A percentile compares a stretch with the other conserved stretches of the same genome.
Conservation (phyloP, 768 basidiomycete genomes). For the Cyclocybe aegerita region DNA sequence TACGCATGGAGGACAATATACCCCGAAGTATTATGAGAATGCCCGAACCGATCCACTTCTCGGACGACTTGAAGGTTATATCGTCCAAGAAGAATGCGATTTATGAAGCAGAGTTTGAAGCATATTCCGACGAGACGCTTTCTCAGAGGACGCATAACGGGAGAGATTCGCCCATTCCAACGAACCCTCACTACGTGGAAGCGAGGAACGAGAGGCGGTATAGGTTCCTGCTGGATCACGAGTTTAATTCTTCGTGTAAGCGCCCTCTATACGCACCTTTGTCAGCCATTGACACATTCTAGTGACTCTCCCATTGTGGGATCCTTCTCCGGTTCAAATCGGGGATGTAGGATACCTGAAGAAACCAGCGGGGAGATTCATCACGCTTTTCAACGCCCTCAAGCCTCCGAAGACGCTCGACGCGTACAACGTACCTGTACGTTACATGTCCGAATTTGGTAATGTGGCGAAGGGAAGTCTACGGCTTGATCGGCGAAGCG, state of each 20-base stretch:
- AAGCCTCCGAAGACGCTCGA: slow-evolving; percentile 45
- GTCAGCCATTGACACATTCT: neutral
- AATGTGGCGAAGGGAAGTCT: slow-evolving; percentile 44
- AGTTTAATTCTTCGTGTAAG: slow-evolving; percentile 69
- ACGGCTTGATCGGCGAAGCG: slow-evolving; percentile 54
- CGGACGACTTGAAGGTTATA: slow-evolving; percentile 4
- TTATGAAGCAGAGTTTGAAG: slow-evolving; percentile 22
- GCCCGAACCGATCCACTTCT: slow-evolving; percentile 12
- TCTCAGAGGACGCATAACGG: slow-evolving; percentile 7
- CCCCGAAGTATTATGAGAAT: slow-evolving; percentile 8
- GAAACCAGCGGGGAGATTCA: slow-evolving; percentile 66
- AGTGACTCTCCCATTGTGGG: slow-evolving; percentile 75
- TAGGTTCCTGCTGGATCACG: slow-evolving; percentile 62
- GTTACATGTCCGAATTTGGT: slow-evolving; percentile 62
- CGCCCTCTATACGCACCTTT: slow-evolving; percentile 7
- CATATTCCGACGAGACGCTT: slow-evolving; percentile 21
- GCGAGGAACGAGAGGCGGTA: slow-evolving; percentile 66
- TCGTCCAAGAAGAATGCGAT: slow-evolving; percentile 12
- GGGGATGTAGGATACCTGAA: slow-evolving; percentile 78
- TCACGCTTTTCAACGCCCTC: slow-evolving; percentile 71
- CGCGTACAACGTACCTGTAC: slow-evolving; percentile 40
- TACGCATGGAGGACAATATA: slow-evolving; percentile 20
- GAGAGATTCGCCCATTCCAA: slow-evolving; percentile 33
- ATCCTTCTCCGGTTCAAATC: slow-evolving; percentile 56
- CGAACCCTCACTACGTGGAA: slow-evolving; percentile 37